Evolutionary conservation across 2,329 filamentous ascomycete genomes (phyloP).

Genomic region (Calonectria hawksworthii): DNA sequence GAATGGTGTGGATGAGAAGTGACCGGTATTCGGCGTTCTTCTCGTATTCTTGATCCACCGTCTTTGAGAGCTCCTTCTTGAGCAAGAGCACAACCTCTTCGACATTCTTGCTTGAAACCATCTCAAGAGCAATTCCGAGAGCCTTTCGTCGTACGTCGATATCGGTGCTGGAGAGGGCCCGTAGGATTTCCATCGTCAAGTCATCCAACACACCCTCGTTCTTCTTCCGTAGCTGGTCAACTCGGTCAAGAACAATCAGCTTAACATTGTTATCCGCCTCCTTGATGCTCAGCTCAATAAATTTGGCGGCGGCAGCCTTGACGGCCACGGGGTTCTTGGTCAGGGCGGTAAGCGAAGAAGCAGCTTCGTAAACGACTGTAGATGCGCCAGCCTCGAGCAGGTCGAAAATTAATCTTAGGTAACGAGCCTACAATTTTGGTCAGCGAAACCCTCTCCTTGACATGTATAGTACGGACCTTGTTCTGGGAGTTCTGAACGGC

Average conservation of each 20-base stretch:
- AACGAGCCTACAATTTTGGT: constrained; percentile 74
- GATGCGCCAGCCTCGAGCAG: constrained; percentile 92
- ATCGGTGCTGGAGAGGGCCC: constrained; percentile 94
- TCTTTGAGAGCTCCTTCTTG: constrained; percentile 98
- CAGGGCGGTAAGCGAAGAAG: constrained; percentile 91
- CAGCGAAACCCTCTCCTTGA: constrained; percentile 41
- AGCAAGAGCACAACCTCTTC: constrained; percentile 96
- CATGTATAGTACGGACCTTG: constrained; percentile 72
- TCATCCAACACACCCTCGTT: constrained; percentile 95
- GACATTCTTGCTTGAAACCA: constrained; percentile 99
- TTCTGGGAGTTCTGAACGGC: constrained; percentile 95
- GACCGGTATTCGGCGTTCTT: constrained; percentile 97
- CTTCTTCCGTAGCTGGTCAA: constrained; percentile 87
- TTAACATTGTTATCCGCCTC: constrained; percentile 99
- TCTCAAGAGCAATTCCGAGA: constrained; percentile 89
- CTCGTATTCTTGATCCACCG: constrained; percentile 98
- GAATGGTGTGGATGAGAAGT: constrained; percentile 95
- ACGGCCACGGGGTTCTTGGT: constrained; percentile 98
- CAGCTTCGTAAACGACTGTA: constrained; percentile 97
- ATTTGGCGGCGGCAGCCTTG: constrained; percentile 94
- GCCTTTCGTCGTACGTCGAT: constrained; percentile 96
- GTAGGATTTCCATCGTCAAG: constrained; percentile 95
- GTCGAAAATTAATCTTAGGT: constrained; percentile 95
- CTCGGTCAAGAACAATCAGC: constrained; percentile 95
- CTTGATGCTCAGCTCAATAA: constrained; percentile 97